Conservation (phyloP, 805 yeast species). For the Crinitomyces ghanaensis region DNA sequence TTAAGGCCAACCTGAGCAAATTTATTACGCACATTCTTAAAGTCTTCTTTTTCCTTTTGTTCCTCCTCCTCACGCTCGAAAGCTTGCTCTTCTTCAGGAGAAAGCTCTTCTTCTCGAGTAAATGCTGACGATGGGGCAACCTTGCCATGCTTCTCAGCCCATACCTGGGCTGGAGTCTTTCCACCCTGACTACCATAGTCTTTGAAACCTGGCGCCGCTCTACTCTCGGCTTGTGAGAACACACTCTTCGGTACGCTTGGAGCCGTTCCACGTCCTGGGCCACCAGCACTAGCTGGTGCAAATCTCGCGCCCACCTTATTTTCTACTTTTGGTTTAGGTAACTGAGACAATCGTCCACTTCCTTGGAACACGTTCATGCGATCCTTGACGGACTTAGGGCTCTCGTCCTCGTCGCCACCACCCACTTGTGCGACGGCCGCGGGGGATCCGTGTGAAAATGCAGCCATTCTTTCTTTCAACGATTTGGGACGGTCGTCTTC, state of each 20-base stretch:
- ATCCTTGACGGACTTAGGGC: constrained; percentile 21
- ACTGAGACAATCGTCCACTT: constrained; percentile 44
- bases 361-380: constrained; percentile 25
- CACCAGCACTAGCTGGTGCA: constrained; percentile 19
- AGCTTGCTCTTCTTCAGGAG: neutral
- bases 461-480: constrained; percentile 20
- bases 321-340: constrained; percentile 52
- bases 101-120: neutral
- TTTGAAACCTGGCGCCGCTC: constrained; percentile 32
- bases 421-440: neutral
- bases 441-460: constrained; percentile 4
- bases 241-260: constrained; percentile 17
- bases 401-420: constrained; percentile 15
- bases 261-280: constrained; percentile 27
- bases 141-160: constrained; percentile 87
- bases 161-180: constrained; percentile 85
- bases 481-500: constrained; percentile 16
- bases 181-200: constrained; percentile 58
- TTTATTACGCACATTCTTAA: no score
- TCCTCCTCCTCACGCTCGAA: constrained; percentile 9
- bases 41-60: no score
- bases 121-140: constrained; percentile 18
- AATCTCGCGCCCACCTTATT: constrained; percentile 18
- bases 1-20: no score
- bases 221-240: constrained; percentile 30